phyloP scores from a whole-genome alignment of 208 protist genomes.

The Leishmania major region DNA sequence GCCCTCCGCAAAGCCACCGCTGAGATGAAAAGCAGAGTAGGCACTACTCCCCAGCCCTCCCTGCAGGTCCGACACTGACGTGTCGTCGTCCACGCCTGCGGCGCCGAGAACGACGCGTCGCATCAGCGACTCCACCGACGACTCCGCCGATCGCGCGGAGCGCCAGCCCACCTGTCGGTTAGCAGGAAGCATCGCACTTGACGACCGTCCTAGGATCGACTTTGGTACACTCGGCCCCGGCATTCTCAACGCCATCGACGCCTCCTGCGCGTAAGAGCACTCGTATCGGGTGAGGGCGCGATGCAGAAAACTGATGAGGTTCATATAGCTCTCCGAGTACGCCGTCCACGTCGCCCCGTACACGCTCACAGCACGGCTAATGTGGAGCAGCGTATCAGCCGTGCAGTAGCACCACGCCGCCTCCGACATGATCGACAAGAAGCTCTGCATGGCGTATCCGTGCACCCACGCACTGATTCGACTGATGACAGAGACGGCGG shows the following conservation, averaged over 20 bases:
- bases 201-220: background rate
- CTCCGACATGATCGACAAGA: constrained; percentile 31
- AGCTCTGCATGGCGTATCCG: constrained; percentile 8
- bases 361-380: constrained; percentile 20
- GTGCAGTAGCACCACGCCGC: constrained; percentile 36
- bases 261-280: background rate
- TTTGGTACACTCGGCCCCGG: background rate
- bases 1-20: background rate
- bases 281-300: constrained; percentile 15
- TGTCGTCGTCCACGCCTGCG: background rate
- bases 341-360: constrained; percentile 22
- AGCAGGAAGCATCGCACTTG: background rate
- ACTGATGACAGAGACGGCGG: background rate
- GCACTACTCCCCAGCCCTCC: background rate
- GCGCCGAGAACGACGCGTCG: background rate
- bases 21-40: background rate
- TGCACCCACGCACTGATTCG: background rate
- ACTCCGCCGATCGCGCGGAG: background rate
- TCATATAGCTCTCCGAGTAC: constrained; percentile 26
- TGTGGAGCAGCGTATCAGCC: constrained; percentile 23
- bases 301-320: constrained; percentile 28
- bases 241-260: background rate
- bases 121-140: constrained; percentile 10
- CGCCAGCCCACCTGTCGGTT: background rate
- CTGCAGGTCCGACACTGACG: background rate